Conservation (phyloP, 192 early-diverging fungal species). For the Coemansia sp. region DNA sequence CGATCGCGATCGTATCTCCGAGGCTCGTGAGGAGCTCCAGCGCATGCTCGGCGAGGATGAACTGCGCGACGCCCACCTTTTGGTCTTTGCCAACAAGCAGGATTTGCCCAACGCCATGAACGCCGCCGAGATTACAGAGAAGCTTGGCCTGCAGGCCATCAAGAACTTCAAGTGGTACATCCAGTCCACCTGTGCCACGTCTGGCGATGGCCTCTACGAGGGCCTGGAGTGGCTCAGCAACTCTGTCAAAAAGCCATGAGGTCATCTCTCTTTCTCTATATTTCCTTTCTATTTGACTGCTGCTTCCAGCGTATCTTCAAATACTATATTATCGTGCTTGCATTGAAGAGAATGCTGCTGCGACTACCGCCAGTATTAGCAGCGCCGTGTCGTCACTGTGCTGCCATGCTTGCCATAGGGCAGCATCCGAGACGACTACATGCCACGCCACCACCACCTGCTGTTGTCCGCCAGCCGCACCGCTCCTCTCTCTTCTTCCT, state of each 20-base stretch:
- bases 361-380: not conserved
- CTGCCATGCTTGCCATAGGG: too few species aligned
- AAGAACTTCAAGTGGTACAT: conserved; percentile 88
- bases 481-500: not conserved
- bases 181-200: conserved; percentile 87
- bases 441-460: not conserved
- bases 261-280: not conserved
- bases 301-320: too few species aligned
- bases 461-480: not conserved
- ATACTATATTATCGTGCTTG: too few species aligned
- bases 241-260: conserved; percentile 38
- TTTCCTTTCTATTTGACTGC: not conserved
- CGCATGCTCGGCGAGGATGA: conserved; percentile 96
- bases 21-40: conserved; percentile 92
- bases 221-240: conserved; percentile 92
- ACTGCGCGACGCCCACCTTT: conserved; percentile 81
- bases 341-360: too few species aligned
- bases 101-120: conserved; percentile 97
- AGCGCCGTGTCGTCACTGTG: too few species aligned
- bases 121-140: conserved; percentile 89
- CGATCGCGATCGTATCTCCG: conserved; percentile 90
- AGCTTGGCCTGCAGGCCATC: conserved; percentile 84
- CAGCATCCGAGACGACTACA: not conserved
- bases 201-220: conserved; percentile 96
- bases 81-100: conserved; percentile 99